Conservation (phyloP, 1,284 basidiomycete species). For the Ustilago sp. region DNA sequence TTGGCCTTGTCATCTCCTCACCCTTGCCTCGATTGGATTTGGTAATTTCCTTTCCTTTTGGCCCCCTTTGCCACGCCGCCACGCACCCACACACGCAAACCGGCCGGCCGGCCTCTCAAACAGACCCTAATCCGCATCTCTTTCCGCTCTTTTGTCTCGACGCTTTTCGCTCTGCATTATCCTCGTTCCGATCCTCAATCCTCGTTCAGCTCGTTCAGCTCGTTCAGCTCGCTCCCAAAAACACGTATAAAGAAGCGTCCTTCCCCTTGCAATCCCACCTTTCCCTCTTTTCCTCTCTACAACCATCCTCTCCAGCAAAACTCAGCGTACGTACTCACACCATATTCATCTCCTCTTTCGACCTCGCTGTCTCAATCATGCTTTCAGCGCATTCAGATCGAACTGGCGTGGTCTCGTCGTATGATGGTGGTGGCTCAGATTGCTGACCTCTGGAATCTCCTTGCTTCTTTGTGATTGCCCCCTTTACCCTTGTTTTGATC, state of each 20-base stretch:
- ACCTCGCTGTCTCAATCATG: not conserved
- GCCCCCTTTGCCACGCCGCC: constrained; percentile 12
- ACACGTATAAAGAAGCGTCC: constrained; percentile 41
- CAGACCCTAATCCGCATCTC: constrained; percentile 11
- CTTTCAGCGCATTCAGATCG: constrained; percentile 3
- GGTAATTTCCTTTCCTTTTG: constrained; percentile 15
- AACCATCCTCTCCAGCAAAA: constrained; percentile 44
- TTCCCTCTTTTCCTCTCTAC: constrained; percentile 33
- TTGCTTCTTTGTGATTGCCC: constrained; percentile 5
- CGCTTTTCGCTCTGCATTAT: constrained; percentile 1
- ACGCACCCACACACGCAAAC: not conserved
- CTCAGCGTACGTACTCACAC: constrained; percentile 40
- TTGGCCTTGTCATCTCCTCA: constrained; percentile 8
- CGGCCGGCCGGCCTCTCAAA: not conserved
- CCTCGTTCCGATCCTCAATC: constrained; percentile 7
- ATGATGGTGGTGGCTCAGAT: constrained; percentile 4
- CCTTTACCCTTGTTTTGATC: constrained; percentile 8
- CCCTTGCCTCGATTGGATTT: constrained; percentile 7
- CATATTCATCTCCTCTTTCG: constrained; percentile 10
- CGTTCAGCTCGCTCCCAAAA: constrained; percentile 17
- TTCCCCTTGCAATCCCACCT: constrained; percentile 9
- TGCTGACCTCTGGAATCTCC: constrained; percentile 23
- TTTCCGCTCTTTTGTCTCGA: constrained; percentile 1
- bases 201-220: not conserved
- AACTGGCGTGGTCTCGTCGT: not conserved